Evolutionary conservation across 1,139 yeast species (phyloP).

Genomic region (Candida tropicalis): DNA sequence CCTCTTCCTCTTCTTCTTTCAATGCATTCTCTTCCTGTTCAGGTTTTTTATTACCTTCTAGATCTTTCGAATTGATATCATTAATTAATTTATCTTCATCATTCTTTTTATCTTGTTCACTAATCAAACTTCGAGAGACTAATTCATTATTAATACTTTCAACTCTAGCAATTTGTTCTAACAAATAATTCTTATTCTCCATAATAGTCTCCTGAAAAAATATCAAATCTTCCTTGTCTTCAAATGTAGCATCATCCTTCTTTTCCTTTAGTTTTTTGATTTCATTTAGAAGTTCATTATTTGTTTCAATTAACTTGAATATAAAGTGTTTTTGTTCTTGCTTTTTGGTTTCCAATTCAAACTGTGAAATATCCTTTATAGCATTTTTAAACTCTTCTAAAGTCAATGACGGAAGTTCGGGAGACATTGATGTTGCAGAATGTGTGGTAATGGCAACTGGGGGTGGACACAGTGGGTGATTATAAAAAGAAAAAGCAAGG

Average conservation of each 20-base stretch:
- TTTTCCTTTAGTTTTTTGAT: conserved; percentile 19
- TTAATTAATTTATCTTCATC: conserved; percentile 14
- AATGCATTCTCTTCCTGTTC: conserved; percentile 1
- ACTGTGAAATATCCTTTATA: conserved; percentile 26
- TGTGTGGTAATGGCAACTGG: too few relatives aligned
- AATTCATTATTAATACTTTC: conserved; percentile 29
- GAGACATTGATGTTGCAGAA: neutral
- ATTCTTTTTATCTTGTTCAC: conserved; percentile 11
- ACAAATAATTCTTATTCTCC: conserved; percentile 37
- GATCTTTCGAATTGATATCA: conserved; percentile 9
- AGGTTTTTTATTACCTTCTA: conserved; percentile 7
- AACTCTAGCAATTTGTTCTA: conserved; percentile 30
- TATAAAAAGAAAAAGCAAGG: too few relatives aligned
- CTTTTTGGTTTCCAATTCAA: conserved; percentile 15
- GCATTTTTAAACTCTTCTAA: conserved; percentile 29
- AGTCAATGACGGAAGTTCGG: conserved; percentile 10
- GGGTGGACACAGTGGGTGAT: too few relatives aligned
- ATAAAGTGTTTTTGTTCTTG: conserved; percentile 14
- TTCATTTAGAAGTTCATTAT: conserved; percentile 30
- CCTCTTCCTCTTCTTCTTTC: conserved; percentile 14
- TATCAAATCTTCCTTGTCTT: conserved; percentile 24
- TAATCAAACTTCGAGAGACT: conserved; percentile 26
- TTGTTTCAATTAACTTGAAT: conserved; percentile 35
- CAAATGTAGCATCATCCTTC: conserved; percentile 11
- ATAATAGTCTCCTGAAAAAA: conserved; percentile 33